Percentiles rank a stretch among this genome's conserved stretches.
These are phyloP conservation scores for Xylaria sp. DNA, from an alignment of 2,329 filamentous ascomycete species.

Conservation along the genomic window DNA sequence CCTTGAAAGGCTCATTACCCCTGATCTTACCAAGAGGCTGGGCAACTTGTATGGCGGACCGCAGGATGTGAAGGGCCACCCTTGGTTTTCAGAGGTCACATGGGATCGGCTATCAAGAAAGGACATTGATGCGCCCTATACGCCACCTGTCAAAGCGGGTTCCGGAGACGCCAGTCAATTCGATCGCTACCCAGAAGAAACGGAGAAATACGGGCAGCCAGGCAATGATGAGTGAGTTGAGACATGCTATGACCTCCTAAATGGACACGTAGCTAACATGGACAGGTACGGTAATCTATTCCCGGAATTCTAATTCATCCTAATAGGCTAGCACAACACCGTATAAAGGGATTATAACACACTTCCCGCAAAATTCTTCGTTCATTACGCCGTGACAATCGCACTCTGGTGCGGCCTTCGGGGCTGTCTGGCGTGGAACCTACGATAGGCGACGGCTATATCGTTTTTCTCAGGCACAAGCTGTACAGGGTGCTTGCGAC, in stretches of 20 bases:
- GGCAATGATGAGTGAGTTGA: constrained; percentile 86
- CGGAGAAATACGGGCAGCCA: constrained; percentile 84
- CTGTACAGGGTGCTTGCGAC: background rate
- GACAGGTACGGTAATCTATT: constrained; percentile 78
- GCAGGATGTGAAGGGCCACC: constrained; percentile 92
- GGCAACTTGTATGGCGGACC: constrained; percentile 93
- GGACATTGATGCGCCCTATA: constrained; percentile 98
- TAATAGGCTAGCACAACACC: background rate
- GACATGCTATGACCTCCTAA: constrained; percentile 6
- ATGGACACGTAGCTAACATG: constrained; percentile 20
- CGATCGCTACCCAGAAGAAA: constrained; percentile 97
- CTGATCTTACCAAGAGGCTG: constrained; percentile 92
- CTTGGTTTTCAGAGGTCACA: constrained; percentile 97
- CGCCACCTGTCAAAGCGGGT: constrained; percentile 92
- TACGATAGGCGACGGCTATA: background rate
- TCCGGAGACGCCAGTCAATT: constrained; percentile 97
- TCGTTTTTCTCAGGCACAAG: constrained; percentile 4
- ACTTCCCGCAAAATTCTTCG: constrained; percentile 7
- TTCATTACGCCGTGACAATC: background rate
- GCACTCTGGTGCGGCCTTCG: constrained; percentile 6
- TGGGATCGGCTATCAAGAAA: constrained; percentile 95
- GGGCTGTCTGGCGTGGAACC: background rate
- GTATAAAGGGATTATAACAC: constrained; percentile 12
- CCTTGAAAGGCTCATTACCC: constrained; percentile 90
- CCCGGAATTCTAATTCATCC: constrained; percentile 71